Base-by-base conservation (phyloP, 2,329 filamentous ascomycete genomes). In the Hirsutella rhossiliensis region DNA sequence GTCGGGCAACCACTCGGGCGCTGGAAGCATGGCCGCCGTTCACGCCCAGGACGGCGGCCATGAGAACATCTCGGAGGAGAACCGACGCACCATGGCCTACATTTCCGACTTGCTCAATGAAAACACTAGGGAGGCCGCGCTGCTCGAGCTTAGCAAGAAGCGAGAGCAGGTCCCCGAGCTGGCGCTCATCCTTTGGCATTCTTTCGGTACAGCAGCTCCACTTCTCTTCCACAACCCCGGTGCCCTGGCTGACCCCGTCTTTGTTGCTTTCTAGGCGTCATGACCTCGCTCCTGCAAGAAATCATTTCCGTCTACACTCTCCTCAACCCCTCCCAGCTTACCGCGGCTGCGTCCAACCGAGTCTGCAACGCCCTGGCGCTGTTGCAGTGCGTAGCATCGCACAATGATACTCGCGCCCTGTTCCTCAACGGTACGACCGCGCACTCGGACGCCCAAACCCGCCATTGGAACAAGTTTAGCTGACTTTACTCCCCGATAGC, bases 291-390 rank as follows among this genome's bases (percentile, higher is more conserved):
- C 20, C 76, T 97, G 30, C 90, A 97, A 64, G 92, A 98, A 68
- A 98, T 98, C 61, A 98, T 98, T 60, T 96, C 90, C 11, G 92
- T 98, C 44, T 98, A 98, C 62, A 94, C 88, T 27, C 78, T 98
- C 5, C 78, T 98, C 55, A 98, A 95, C 63, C 92, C 92, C 6
- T 96, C 88, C 41, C 90, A 97, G 67, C 78, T 98, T 56, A 98
- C 92, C 8, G 92, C 92, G 3, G 89, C 92, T n/a, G 90, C 92
- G 15, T 94, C 87, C 4, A 98, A 98, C 68, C 76, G 92, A 52
- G 92, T 98, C 46, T 98, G 92, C 70, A 98, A 98, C 64, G 92
- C 92, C 32, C 76, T 98, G 49, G 92, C 92, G 27, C 76, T 98
- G 48, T 75, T 98, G 40, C 92, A 98, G 66, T 98, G 92, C 59